These are phyloP conservation scores for Amanita muscaria DNA, from an alignment of 768 basidiomycete species.

Conservation along the genomic window DNA sequence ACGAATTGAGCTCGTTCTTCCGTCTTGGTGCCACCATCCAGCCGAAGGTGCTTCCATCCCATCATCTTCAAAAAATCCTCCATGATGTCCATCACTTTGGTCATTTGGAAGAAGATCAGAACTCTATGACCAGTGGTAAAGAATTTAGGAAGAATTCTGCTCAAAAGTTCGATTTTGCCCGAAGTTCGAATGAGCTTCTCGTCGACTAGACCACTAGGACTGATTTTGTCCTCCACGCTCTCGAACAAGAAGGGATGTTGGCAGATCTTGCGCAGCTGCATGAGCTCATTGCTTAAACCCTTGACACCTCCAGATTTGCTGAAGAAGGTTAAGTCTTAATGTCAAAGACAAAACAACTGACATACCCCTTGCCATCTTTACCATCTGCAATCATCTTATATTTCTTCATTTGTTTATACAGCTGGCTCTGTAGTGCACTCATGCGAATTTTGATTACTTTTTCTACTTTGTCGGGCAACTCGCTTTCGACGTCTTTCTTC, in stretches of 20 bases:
- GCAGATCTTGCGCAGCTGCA: slow-evolving; percentile 97
- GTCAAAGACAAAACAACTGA: slow-evolving; percentile 8
- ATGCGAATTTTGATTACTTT: slow-evolving; percentile 96
- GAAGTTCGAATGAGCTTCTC: slow-evolving; percentile 79
- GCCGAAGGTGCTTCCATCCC: slow-evolving; percentile 79
- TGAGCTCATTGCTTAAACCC: slow-evolving; percentile 88
- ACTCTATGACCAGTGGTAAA: slow-evolving; percentile 89
- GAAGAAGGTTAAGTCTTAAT: slow-evolving; percentile 8
- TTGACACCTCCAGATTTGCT: slow-evolving; percentile 76
- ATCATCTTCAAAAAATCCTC: slow-evolving; percentile 89
- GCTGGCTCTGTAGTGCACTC: slow-evolving; percentile 84
- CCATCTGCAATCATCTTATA: slow-evolving; percentile 94
- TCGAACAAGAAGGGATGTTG: slow-evolving; percentile 97
- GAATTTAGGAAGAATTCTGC: slow-evolving; percentile 89
- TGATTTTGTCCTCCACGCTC: slow-evolving; percentile 90
- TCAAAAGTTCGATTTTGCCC: slow-evolving; percentile 90
- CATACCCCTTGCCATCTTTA: slow-evolving; percentile 66
- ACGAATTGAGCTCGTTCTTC: slow-evolving; percentile 89
- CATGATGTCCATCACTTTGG: slow-evolving; percentile 98
- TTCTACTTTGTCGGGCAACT: slow-evolving; percentile 95
- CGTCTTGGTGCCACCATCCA: slow-evolving; percentile 96
- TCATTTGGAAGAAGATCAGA: slow-evolving; percentile 99
- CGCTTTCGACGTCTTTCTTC: slow-evolving; percentile 96
- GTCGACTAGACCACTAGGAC: slow-evolving; percentile 72
- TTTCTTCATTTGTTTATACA: slow-evolving; percentile 98